Evolutionary conservation across 2,329 filamentous ascomycete species (phyloP), one percentile per base, ranked within the genome.

Genomic region (Cladorrhinum sp.): DNA sequence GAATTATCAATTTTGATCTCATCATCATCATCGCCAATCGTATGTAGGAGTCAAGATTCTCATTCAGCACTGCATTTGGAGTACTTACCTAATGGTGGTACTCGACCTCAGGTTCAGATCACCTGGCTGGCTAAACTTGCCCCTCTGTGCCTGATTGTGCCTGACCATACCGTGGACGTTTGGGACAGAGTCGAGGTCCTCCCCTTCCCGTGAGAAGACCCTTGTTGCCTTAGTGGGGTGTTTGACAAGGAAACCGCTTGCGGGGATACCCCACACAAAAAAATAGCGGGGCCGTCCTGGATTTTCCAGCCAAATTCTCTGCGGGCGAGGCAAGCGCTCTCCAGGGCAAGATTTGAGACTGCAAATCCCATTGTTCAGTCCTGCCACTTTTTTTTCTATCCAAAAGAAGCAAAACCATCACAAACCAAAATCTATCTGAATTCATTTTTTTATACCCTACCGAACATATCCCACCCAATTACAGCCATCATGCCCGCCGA

Each of bases 401-500:
- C 49, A 57, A 45, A 57, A 52, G 3, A 16, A 22, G 57, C 23
- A 16, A 25, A 38, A 51, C 36, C 16, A 27, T 48, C 32, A 13
- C 32, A 36, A 36, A 36, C 32, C 32, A 4, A 45, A 24, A n/a
- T 41, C 52, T 58, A 27, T 50, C 36, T n/a, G 12, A 27, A 20
- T 51, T 48, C 55, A 8, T 9, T 57, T 22, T 50, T 50, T 41
- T 32, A 3, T 36, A 20, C 36, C 12, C 20, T 23, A 20, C 13
- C 7, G 32, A n/a, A 53, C 25, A 32, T 16, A 51, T 32, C 41
- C 32, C 29, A 32, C 51, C 24, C 12, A 27, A 10, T 51, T 18
- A 36, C 9, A 36, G 32, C 32, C 7, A 50, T 23, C 12, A 82
- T 83, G 80, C 59, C 69, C 57, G 75, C 78, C 67, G 77, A 79